Conservation (phyloP, 345 rosid genomes). For the thale cress (Arabidopsis thaliana) region DNA sequence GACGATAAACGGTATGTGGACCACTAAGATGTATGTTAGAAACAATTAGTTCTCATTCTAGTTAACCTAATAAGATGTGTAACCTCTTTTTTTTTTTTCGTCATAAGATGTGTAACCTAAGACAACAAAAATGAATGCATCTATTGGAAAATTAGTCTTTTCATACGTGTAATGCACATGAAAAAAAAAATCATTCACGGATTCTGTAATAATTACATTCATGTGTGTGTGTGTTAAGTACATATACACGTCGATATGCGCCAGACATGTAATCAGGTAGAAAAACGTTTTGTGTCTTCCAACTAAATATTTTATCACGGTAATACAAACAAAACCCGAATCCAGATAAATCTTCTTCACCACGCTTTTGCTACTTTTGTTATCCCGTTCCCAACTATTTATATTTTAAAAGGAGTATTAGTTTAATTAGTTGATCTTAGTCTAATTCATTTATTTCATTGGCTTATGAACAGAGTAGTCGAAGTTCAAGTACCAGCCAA, state of each 20-base stretch:
- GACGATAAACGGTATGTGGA: not conserved
- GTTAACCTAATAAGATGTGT: not conserved
- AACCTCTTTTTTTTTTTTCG: not conserved
- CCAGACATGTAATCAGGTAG: conserved; percentile 25
- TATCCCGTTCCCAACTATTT: conserved; percentile 18
- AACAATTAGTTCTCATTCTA: not conserved
- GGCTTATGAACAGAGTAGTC: not conserved
- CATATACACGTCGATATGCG: not conserved
- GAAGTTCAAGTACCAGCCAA: not conserved
- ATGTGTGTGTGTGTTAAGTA: not conserved
- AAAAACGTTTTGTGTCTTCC: conserved; percentile 29
- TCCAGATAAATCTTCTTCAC: conserved; percentile 42
- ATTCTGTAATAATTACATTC: not conserved
- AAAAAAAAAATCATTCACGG: not conserved
- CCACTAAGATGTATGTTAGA: not conserved
- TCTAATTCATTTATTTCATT: conserved; percentile 1
- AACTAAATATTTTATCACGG: not conserved
- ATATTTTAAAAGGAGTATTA: no score
- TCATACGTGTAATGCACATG: not conserved
- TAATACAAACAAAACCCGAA: conserved; percentile 37
- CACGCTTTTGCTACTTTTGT: conserved; percentile 40
- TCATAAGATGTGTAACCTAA: not conserved
- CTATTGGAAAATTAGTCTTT: not conserved
- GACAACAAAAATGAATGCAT: not conserved
- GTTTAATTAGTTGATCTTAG: no score